Percentiles rank a stretch among this genome's conserved stretches.
phyloP scores from a whole-genome alignment of 371 early-diverging fungal genomes.

The Chytridium lagenaria region DNA sequence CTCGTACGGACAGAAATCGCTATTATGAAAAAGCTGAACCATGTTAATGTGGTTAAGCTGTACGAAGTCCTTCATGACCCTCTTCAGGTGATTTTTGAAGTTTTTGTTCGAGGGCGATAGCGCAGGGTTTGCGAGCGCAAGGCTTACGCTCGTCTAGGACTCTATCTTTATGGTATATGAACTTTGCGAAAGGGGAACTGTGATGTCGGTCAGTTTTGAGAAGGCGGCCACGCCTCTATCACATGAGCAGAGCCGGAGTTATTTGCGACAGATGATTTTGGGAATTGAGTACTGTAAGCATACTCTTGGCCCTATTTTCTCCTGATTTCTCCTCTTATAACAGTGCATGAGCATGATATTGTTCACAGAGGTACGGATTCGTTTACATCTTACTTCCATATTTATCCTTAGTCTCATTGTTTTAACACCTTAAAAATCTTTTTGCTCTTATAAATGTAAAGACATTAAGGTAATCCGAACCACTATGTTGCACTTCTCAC shows the following conservation, averaged over 20 bases:
- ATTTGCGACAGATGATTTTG: conserved; percentile 85
- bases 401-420: not conserved
- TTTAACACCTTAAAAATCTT: conserved; percentile 27
- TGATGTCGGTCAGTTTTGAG: conserved; percentile 73
- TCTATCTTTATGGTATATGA: conserved; percentile 78
- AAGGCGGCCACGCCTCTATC: conserved; percentile 60
- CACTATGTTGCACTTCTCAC: not conserved
- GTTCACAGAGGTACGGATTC: conserved; percentile 71
- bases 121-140: too few relatives aligned
- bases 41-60: conserved; percentile 84
- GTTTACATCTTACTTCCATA: not conserved
- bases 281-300: conserved; percentile 93
- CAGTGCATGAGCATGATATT: conserved; percentile 88
- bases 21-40: conserved; percentile 90
- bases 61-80: conserved; percentile 94
- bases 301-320: not conserved
- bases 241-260: conserved; percentile 60
- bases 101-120: not conserved
- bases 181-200: conserved; percentile 76
- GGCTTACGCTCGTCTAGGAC: conserved; percentile 38
- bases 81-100: conserved; percentile 50
- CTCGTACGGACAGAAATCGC: conserved; percentile 91
- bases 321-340: not conserved
- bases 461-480: not conserved
- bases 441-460: conserved; percentile 14